A percentile compares a stretch with the other conserved stretches of the same genome.
Evolutionary conservation across 1,284 basidiomycete species (phyloP).

Genomic region (Sparassis latifolia): DNA sequence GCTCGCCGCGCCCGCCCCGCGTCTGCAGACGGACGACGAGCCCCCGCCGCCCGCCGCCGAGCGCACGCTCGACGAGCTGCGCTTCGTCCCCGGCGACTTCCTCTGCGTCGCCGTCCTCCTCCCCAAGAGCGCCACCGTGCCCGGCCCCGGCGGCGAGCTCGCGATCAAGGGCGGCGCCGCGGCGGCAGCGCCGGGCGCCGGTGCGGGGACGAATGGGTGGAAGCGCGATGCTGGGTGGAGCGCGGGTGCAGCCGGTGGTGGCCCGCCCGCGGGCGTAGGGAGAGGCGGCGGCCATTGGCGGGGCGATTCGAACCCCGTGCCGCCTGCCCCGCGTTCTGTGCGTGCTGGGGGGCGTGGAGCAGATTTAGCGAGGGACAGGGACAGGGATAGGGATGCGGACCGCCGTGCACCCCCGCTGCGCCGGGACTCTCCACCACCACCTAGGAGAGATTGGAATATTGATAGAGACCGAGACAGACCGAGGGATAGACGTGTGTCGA

Average conservation of each 20-base stretch:
- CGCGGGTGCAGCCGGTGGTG: slow-evolving; percentile 43
- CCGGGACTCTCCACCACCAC: slow-evolving; percentile 35
- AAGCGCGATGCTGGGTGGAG: slow-evolving; percentile 28
- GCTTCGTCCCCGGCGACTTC: slow-evolving; percentile 74
- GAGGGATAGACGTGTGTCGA: slow-evolving; percentile 19
- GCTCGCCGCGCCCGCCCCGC: slow-evolving; percentile 45
- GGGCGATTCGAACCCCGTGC: slow-evolving; percentile 46
- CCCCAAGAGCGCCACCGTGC: slow-evolving; percentile 54
- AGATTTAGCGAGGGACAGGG: slow-evolving; percentile 16
- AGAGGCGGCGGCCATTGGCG: slow-evolving; percentile 65
- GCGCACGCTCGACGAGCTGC: slow-evolving; percentile 65
- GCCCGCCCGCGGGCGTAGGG: slow-evolving; percentile 28
- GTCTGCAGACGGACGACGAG: slow-evolving; percentile 50
- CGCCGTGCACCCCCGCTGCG: slow-evolving; percentile 27
- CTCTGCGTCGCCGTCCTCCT: slow-evolving; percentile 63
- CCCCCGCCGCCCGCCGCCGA: slow-evolving; percentile 31
- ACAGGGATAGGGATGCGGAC: slow-evolving; percentile 16
- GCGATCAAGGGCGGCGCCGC: slow-evolving; percentile 44
- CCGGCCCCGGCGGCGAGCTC: slow-evolving; percentile 34
- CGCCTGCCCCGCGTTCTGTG: slow-evolving; percentile 32
- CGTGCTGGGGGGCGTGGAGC: slow-evolving; percentile 35
- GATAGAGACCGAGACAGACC: slow-evolving; percentile 22
- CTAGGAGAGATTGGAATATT: slow-evolving; percentile 32
- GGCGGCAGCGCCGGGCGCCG: slow-evolving; percentile 17
- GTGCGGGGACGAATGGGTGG: slow-evolving; percentile 32